Conservation (phyloP, 1,284 basidiomycete species). For the Apiotrichum siamense region DNA sequence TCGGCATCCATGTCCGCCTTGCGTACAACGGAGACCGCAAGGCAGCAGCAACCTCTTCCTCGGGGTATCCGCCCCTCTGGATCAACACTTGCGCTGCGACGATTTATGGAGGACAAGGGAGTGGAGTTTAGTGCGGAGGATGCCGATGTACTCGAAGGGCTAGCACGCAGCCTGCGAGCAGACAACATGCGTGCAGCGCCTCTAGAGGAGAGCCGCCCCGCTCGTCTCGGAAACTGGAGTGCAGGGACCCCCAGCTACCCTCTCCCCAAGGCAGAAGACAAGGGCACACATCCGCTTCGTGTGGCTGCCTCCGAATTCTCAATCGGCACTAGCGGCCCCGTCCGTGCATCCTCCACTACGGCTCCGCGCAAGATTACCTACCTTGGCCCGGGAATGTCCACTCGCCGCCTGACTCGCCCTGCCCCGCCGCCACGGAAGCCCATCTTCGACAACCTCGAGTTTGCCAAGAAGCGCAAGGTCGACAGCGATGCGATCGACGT, state of each 20-base stretch:
- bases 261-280: neutral
- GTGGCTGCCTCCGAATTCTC: constrained; percentile 10
- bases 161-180: constrained; percentile 26
- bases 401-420: constrained; percentile 23
- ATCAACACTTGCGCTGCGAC: constrained; percentile 24
- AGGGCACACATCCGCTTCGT: neutral
- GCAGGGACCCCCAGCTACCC: constrained; percentile 11
- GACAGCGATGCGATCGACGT: constrained; percentile 10
- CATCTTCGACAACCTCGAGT: constrained; percentile 17
- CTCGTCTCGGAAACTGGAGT: constrained; percentile 17
- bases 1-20: constrained; percentile 8
- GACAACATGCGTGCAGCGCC: constrained; percentile 15
- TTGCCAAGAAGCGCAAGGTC: constrained; percentile 19
- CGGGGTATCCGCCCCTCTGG: neutral
- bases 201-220: neutral
- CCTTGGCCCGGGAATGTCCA: constrained; percentile 40
- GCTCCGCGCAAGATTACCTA: constrained; percentile 19
- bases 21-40: neutral
- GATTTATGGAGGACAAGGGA: constrained; percentile 33
- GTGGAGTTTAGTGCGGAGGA: constrained; percentile 28
- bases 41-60: neutral
- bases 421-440: constrained; percentile 14
- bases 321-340: constrained; percentile 6
- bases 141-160: constrained; percentile 26
- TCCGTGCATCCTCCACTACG: neutral